These are phyloP conservation scores for Podosphaera fusca DNA, from an alignment of 2,329 filamentous ascomycete genomes.

Conservation along the genomic window DNA sequence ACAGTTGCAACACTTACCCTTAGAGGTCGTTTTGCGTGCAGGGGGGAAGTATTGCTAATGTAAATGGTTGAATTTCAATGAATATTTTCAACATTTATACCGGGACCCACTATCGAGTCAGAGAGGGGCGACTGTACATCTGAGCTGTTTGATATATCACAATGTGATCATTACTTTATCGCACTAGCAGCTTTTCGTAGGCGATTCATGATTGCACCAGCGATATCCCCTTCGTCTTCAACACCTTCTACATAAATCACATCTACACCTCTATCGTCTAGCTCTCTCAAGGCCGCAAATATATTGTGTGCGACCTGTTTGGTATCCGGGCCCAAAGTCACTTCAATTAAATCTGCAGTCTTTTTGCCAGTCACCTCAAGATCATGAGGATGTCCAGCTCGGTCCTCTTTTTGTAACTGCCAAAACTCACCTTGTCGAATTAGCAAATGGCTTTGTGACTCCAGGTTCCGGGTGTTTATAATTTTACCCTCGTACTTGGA, in stretches of 20 bases:
- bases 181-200: constrained; percentile 51
- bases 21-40: too few species aligned
- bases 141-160: too few species aligned
- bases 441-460: background rate
- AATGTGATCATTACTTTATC: constrained; percentile 4
- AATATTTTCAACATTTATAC: too few species aligned
- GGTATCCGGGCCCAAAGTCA: constrained; percentile 47
- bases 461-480: background rate
- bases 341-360: constrained; percentile 27
- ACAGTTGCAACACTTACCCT: too few species aligned
- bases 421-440: constrained; percentile 5
- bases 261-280: constrained; percentile 60
- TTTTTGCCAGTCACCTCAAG: background rate
- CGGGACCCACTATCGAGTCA: too few species aligned
- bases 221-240: constrained; percentile 54
- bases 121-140: too few species aligned
- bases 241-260: constrained; percentile 84
- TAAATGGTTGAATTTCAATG: too few species aligned
- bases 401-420: background rate
- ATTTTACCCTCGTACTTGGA: background rate
- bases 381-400: background rate
- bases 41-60: too few species aligned
- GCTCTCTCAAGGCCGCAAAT: constrained; percentile 65
- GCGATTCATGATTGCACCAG: constrained; percentile 69
- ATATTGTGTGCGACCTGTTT: constrained; percentile 62